These are phyloP conservation scores for Phytophthora gonapodyides DNA, from an alignment of 352 stramenopile species.

Conservation along the genomic window DNA sequence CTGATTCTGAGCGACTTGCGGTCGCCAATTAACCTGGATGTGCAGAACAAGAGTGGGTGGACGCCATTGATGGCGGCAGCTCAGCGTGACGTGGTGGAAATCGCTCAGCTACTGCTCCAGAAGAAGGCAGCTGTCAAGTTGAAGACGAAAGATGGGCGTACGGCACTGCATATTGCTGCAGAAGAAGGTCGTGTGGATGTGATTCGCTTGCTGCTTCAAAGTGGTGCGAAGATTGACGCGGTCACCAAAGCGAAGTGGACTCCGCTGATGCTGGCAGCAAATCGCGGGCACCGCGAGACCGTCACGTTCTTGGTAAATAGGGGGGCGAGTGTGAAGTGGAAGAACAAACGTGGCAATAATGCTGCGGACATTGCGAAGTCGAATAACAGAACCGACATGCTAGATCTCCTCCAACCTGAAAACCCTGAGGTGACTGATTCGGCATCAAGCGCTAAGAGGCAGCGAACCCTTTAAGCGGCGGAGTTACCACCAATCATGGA, in stretches of 20 bases:
- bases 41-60: conserved; percentile 1
- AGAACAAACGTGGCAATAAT: not conserved
- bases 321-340: not conserved
- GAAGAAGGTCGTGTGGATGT: conserved; percentile 6
- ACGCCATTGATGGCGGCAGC: conserved; percentile 11
- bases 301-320: conserved; percentile 1
- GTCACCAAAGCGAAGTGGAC: not conserved
- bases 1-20: not conserved
- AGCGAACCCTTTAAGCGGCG: no score
- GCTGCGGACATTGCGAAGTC: conserved; percentile 1
- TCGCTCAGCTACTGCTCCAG: conserved; percentile 3
- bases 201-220: not conserved
- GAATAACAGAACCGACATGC: conserved; percentile 10
- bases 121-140: conserved; percentile 1
- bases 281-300: conserved; percentile 1
- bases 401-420: no score
- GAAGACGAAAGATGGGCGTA: conserved; percentile 6
- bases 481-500: no score
- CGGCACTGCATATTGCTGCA: conserved; percentile 12
- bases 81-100: not conserved
- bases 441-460: no score
- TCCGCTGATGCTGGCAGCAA: conserved; percentile 12
- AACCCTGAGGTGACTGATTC: no score
- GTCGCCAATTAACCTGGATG: not conserved
- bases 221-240: not conserved